These are phyloP conservation scores for Penicillium arizonense DNA, from an alignment of 495 filamentous ascomycete species.

Conservation along the genomic window DNA sequence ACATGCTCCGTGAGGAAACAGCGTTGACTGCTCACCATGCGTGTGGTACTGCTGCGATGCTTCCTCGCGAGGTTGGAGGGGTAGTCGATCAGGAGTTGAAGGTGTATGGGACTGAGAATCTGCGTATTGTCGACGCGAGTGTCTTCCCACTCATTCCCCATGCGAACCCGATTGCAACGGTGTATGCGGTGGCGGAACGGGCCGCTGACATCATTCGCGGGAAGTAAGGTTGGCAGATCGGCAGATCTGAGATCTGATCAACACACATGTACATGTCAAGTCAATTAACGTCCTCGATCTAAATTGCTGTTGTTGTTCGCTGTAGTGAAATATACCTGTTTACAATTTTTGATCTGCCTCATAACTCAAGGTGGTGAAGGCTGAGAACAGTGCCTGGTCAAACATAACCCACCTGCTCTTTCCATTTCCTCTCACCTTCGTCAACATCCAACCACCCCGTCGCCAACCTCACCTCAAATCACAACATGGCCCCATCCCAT, in stretches of 20 bases:
- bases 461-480: no score
- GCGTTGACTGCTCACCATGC: constrained; percentile 11
- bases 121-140: constrained; percentile 55
- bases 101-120: constrained; percentile 46
- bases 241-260: neutral
- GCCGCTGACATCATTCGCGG: constrained; percentile 45
- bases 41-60: constrained; percentile 21
- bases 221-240: neutral
- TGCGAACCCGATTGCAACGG: constrained; percentile 50
- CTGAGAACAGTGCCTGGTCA: no score
- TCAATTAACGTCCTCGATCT: no score
- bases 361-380: no score
- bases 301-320: no score
- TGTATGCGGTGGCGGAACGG: constrained; percentile 54
- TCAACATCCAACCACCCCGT: no score
- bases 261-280: neutral
- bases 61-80: constrained; percentile 48
- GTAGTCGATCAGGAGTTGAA: constrained; percentile 47
- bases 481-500: no score
- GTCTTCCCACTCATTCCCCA: constrained; percentile 50
- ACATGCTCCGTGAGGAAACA: neutral
- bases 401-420: no score
- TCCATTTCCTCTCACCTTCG: no score
- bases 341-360: no score
- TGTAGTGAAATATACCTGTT: no score